Evolutionary conservation across 345 rosid species (phyloP).

Genomic region (Pugionium dolabratum): DNA sequence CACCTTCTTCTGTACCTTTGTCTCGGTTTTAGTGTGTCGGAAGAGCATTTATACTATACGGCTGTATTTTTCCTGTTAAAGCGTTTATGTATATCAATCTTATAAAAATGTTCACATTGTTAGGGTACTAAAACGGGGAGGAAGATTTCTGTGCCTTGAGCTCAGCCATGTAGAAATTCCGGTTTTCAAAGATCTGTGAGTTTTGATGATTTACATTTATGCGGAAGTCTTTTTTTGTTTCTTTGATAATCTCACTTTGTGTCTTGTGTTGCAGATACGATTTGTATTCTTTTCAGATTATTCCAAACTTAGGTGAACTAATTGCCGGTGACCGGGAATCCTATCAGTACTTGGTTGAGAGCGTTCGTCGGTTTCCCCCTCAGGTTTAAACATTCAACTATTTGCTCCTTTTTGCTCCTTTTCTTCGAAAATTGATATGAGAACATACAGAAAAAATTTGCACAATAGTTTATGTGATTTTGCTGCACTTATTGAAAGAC

Average conservation of each 20-base stretch:
- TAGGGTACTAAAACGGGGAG: slow-evolving; percentile 88
- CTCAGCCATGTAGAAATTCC: slow-evolving; percentile 90
- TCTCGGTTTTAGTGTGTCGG: background rate
- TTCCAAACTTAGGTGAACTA: slow-evolving; percentile 79
- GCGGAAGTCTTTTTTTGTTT: slow-evolving; percentile 2
- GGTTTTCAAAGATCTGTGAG: slow-evolving; percentile 83
- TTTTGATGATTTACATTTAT: slow-evolving; percentile 18
- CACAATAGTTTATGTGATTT: no score
- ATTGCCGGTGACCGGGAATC: slow-evolving; percentile 83
- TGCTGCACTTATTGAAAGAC: background rate
- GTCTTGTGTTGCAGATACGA: slow-evolving; percentile 64
- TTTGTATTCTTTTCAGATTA: slow-evolving; percentile 75
- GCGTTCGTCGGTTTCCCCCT: slow-evolving; percentile 85
- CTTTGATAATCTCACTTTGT: slow-evolving; percentile 15
- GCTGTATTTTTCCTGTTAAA: background rate
- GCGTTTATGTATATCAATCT: background rate
- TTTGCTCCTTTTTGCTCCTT: background rate
- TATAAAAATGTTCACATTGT: slow-evolving; percentile 16
- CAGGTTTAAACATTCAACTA: slow-evolving; percentile 53
- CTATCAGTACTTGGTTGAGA: slow-evolving; percentile 92
- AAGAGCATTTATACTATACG: background rate
- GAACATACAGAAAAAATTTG: no score
- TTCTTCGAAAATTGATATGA: no score
- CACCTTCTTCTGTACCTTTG: slow-evolving; percentile 1
- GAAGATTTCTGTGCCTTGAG: slow-evolving; percentile 94